These are phyloP conservation scores for Pseudopyricularia javanii DNA, from an alignment of 2,329 filamentous ascomycete genomes.

Conservation along the genomic window DNA sequence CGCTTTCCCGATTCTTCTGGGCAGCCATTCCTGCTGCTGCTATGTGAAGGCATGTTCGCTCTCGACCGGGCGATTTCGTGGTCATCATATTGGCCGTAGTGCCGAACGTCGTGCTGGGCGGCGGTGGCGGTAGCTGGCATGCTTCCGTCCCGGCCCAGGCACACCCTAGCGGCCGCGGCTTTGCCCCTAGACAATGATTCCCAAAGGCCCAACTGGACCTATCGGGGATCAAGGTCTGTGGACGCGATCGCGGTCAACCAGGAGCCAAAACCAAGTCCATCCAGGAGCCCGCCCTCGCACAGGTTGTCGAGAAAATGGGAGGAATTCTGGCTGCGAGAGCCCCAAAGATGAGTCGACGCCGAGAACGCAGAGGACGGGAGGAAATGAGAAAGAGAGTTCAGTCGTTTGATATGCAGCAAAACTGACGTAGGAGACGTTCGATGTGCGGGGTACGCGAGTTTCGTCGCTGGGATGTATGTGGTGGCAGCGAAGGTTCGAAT, in stretches of 20 bases:
- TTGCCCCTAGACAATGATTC: neutral
- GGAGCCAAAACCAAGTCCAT: neutral
- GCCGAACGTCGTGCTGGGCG: constrained; percentile 17
- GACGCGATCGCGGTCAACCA: constrained; percentile 3
- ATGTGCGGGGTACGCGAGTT: neutral
- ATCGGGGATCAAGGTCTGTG: neutral
- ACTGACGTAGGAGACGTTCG: neutral
- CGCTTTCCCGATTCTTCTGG: constrained; percentile 9
- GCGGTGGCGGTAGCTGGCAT: constrained; percentile 15
- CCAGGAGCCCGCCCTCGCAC: constrained; percentile 1
- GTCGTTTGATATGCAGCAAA: neutral
- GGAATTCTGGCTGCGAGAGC: neutral
- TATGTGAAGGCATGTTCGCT: constrained; percentile 27
- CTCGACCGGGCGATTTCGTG: constrained; percentile 22
- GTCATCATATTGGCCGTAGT: constrained; percentile 25
- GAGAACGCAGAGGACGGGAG: neutral
- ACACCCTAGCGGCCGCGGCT: constrained; percentile 1
- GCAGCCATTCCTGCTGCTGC: constrained; percentile 9
- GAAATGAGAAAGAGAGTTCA: neutral
- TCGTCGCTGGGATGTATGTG: neutral
- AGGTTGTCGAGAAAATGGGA: neutral
- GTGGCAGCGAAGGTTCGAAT: neutral
- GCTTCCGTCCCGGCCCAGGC: constrained; percentile 17
- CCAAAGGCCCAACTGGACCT: neutral
- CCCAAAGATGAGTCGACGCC: neutral